Base-by-base conservation (phyloP, 1,284 basidiomycete genomes). In the Somion occarium region DNA sequence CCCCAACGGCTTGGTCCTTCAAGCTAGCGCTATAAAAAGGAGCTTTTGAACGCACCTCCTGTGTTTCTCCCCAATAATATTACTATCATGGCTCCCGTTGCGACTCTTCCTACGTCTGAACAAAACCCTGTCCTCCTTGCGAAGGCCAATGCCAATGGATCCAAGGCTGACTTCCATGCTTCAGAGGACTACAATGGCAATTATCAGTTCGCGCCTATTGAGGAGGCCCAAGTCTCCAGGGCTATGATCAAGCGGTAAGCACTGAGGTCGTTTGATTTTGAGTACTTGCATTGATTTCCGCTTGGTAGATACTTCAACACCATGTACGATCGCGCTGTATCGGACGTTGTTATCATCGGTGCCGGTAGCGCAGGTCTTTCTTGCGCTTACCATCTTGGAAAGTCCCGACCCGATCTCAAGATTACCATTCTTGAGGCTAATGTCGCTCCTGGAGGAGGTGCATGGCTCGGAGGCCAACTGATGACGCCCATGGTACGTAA, bases 391-490 rank as follows among this genome's bases (percentile, higher is more conserved):
- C 79, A 82, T 54, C 77, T 91, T 46, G 83, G 77, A 13, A 85
- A 73, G 52, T 74, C 67, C 49, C 80, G 86, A 12, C 89, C 90
- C 12, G 85, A 92, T 70, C 69, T 91, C 52, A 86, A 84, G 59
- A 75, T 92, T 60, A 91, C 91, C 22, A 89, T 93, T 63, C 71
- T 92, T 57, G 90, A 93, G 69, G 88, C 90, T 9, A 83, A 79
- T 57, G 90, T 92, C 22, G 83, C 89, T 1, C 90, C 91, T n/a
- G 64, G 88, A 45, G 85, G 84, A 53, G 83, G 87, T 46, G 85
- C 85, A 19, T 89, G 88, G 87, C 76, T 89, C 44, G 86, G 88
- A 34, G 90, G 89, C 1, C 89, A 93, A 69, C 72, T 92, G 48
- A 91, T 92, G 88, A 83, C 81, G 1, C 83, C 88, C 0, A 92